Percentiles rank a stretch among this genome's conserved stretches.
These are phyloP conservation scores for Spiromastix sp. DNA, from an alignment of 2,329 filamentous ascomycete genomes.

Conservation along the genomic window DNA sequence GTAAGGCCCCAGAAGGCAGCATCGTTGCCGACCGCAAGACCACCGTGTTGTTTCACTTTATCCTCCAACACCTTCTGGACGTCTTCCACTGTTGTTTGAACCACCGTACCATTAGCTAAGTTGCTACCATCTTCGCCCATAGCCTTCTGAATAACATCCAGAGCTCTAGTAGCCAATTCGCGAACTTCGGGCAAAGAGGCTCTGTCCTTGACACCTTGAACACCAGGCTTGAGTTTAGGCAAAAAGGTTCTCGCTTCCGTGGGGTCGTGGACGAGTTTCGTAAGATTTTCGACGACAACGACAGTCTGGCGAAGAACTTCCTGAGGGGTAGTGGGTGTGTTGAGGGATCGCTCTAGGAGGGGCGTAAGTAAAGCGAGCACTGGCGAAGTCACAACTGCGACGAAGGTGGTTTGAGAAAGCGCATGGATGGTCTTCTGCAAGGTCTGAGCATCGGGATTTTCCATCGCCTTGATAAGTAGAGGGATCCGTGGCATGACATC, in stretches of 20 bases:
- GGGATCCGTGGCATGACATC: constrained; percentile 89
- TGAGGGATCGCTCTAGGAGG: constrained; percentile 85
- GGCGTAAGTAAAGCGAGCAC: constrained; percentile 91
- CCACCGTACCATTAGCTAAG: constrained; percentile 45
- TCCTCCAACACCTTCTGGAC: constrained; percentile 64
- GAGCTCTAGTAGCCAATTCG: constrained; percentile 71
- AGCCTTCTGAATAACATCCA: constrained; percentile 83
- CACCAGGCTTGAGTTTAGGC: constrained; percentile 87
- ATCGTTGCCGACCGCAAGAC: constrained; percentile 53
- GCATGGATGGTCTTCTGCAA: constrained; percentile 95
- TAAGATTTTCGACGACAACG: constrained; percentile 95
- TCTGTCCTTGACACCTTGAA: constrained; percentile 75
- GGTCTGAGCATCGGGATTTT: constrained; percentile 78
- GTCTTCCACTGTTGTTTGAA: constrained; percentile 60
- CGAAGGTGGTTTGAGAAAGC: constrained; percentile 95
- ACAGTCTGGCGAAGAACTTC: constrained; percentile 93
- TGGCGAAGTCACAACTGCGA: constrained; percentile 88
- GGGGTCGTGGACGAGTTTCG: constrained; percentile 92
- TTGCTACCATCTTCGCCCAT: constrained; percentile 64
- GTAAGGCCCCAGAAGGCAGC: constrained; percentile 52
- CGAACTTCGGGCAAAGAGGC: constrained; percentile 92
- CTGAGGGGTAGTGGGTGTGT: constrained; percentile 80
- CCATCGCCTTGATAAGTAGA: constrained; percentile 87
- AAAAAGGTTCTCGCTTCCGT: constrained; percentile 91
- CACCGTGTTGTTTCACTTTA: constrained; percentile 61